These are phyloP conservation scores for Skeletonema tropicum DNA, from an alignment of 108 stramenopile species.

Conservation along the genomic window DNA sequence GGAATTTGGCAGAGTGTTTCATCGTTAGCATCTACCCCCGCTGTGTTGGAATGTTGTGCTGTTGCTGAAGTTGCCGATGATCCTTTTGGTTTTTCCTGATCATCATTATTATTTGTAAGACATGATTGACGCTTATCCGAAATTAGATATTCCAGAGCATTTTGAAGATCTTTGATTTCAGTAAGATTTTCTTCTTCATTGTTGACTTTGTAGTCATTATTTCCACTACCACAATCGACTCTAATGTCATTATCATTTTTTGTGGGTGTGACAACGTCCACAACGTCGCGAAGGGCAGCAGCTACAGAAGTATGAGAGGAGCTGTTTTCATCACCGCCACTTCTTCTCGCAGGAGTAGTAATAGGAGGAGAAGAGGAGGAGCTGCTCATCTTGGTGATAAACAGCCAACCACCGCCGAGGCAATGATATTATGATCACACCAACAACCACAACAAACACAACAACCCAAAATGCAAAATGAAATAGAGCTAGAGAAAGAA, in stretches of 20 bases:
- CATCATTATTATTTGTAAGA: background rate
- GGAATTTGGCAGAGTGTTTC: conserved; percentile 19
- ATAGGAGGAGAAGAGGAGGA: background rate
- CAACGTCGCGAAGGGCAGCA: background rate
- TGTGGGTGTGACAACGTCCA: background rate
- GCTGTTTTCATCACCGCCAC: background rate
- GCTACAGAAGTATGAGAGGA: background rate
- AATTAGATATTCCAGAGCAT: conserved; percentile 32
- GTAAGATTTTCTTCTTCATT: conserved; percentile 8
- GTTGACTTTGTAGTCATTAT: background rate
- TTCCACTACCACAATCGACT: background rate
- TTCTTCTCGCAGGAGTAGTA: background rate
- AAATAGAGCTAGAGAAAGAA: no score
- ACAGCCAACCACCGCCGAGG: no score
- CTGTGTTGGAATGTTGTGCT: background rate
- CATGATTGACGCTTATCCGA: conserved; percentile 6
- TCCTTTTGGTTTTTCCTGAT: background rate
- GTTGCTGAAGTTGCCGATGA: background rate
- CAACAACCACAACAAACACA: background rate
- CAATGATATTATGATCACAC: background rate
- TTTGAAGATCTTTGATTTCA: conserved; percentile 33
- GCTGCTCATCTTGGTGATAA: background rate
- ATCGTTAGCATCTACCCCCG: conserved; percentile 5
- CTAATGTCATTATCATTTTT: background rate
- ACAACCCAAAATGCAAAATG: no score